Evolutionary conservation across 148 eudicot species (phyloP), one percentile per base, ranked within the genome.

Genomic region (Rhododendron kiyosumense): DNA sequence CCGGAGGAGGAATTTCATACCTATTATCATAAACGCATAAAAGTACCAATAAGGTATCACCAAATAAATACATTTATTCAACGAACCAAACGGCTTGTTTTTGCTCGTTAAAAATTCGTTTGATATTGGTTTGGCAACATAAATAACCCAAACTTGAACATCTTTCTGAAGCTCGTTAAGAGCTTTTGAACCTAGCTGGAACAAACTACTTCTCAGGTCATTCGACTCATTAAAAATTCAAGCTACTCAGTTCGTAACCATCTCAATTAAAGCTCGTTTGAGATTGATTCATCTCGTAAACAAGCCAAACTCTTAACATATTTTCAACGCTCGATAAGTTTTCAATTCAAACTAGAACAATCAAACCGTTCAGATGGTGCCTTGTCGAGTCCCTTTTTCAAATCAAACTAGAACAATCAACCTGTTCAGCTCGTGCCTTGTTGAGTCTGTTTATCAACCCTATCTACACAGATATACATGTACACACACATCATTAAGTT

Each of bases 1-100:
- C 61, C 7, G 95, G 98, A 2, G 94, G 89, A 45, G 90, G 86
- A 79, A 90, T 90, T 78, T 90, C 92, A 90, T 89, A 90, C 88
- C 98, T 96, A 51, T 34, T 51, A 78, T 38, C 84, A 74, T 14
- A 38, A 54, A 1, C 45, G 24, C 52, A 82, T 32, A 83, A 67
- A 38, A 34, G 22, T 12, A 32, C 36, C 41, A 71, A 71, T 71
- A 32, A 13, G 76, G 20, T 71, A 30, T 61, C 32, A 78, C 28
- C 1, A 20, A 45, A 8, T 24, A 45, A 1, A 46, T n/a, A 78
- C 28, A 7, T 41, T 1, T 20, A 22, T 3, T 46, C 49, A 46
- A 46, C 1, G 12, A 46, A 46, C 49, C 12, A 46, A 46, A 46
- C 12, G 12, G 49, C 49, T 46, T 46, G 49, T 46, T 12, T 46